Percentiles rank a stretch among this genome's conserved stretches.
phyloP scores from a whole-genome alignment of 345 rosid species.

The Brassica incana region DNA sequence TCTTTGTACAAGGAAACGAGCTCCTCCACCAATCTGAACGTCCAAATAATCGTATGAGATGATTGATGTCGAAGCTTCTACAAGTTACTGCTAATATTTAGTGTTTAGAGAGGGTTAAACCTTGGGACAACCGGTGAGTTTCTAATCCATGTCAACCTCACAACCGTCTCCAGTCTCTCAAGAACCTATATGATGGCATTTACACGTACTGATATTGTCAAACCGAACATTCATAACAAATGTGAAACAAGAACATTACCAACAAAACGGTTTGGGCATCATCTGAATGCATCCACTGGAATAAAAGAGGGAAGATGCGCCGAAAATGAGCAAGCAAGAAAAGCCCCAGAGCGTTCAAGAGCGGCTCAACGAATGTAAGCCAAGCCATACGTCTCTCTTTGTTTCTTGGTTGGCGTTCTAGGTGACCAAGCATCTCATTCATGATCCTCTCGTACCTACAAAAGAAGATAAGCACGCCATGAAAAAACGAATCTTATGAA shows the following conservation, averaged over 20 bases:
- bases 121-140: slow-evolving; percentile 67
- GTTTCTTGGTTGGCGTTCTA: slow-evolving; percentile 86
- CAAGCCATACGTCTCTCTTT: slow-evolving; percentile 65
- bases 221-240: background rate
- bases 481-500: background rate
- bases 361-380: slow-evolving; percentile 69
- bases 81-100: background rate
- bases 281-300: slow-evolving; percentile 85
- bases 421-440: slow-evolving; percentile 76
- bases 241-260: slow-evolving; percentile 43
- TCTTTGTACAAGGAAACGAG: slow-evolving; percentile 66
- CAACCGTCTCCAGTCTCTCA: slow-evolving; percentile 50
- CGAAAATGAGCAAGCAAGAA: slow-evolving; percentile 75
- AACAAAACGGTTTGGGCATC: slow-evolving; percentile 74
- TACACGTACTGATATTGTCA: background rate
- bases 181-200: slow-evolving; percentile 61
- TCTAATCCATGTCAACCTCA: slow-evolving; percentile 84
- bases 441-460: slow-evolving; percentile 72
- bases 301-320: slow-evolving; percentile 75
- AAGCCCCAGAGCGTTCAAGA: slow-evolving; percentile 62
- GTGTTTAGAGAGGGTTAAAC: slow-evolving; percentile 39
- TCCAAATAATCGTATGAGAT: background rate
- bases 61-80: background rate
- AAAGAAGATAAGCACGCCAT: background rate
- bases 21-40: slow-evolving; percentile 77